A percentile compares a stretch with the other conserved stretches of the same genome.
Evolutionary conservation across 164 flowering plant species (phyloP).

Genomic region (Saururus chinensis): DNA sequence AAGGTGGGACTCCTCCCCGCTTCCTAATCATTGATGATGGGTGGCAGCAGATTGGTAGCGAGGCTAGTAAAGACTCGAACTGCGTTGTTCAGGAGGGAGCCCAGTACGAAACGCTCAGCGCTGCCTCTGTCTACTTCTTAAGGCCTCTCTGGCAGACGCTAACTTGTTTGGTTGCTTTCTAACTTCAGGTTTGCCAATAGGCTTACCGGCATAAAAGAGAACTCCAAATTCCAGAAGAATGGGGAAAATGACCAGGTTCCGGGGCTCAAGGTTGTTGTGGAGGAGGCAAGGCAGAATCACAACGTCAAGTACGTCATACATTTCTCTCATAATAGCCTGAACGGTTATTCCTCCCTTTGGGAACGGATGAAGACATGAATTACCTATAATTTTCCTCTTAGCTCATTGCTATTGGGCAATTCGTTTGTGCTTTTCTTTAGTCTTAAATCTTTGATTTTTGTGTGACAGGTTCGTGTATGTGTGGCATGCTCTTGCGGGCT

Average conservation of each 20-base stretch:
- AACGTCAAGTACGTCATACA: constrained; percentile 59
- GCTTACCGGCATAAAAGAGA: constrained; percentile 84
- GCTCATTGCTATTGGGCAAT: too few relatives aligned
- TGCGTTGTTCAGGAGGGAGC: constrained; percentile 84
- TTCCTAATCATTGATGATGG: constrained; percentile 95
- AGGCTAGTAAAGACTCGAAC: constrained; percentile 25
- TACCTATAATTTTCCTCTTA: too few relatives aligned
- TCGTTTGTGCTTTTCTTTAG: too few relatives aligned
- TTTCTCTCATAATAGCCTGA: background rate
- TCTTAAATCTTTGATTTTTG: too few relatives aligned
- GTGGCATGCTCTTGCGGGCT: constrained; percentile 97
- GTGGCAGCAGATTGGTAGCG: constrained; percentile 87
- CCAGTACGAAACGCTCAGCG: constrained; percentile 44
- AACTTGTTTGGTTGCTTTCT: background rate
- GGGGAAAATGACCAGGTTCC: constrained; percentile 44
- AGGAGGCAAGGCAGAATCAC: constrained; percentile 56
- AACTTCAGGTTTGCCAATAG: constrained; percentile 76
- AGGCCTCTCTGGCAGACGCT: background rate
- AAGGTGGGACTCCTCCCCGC: constrained; percentile 78
- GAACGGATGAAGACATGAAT: too few relatives aligned
- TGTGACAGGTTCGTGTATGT: constrained; percentile 62
- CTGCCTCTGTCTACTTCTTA: background rate
- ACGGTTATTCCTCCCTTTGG: too few relatives aligned
- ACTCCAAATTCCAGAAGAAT: constrained; percentile 73
- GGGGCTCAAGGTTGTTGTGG: constrained; percentile 70